Evolutionary conservation across 164 flowering plant species (phyloP), one percentile per base, ranked within the genome.

Genomic region (Stephania yunnanensis): DNA sequence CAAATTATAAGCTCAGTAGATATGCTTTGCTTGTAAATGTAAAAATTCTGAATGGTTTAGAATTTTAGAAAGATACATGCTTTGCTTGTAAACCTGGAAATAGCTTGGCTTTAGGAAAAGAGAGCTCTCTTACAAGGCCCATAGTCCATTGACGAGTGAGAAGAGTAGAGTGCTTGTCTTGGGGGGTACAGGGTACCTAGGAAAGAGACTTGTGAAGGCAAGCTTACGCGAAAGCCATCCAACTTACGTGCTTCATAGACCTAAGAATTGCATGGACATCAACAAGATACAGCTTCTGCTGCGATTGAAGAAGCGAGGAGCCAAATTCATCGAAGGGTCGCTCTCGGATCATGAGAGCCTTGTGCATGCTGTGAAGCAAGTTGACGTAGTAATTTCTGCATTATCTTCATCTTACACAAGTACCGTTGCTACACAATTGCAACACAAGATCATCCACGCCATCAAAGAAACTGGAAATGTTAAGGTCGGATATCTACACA

Each of bases 381-480:
- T 85, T 11, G 89, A 90, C 68, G 88, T 87, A 10, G 93, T 90
- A 7, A 77, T 90, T n/a, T 87, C 84, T 12, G 83, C 91, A 7
- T 77, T 90, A 1, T 85, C 94, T 2, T 91, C 90, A 5, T 86
- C 81, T 13, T 86, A 88, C 45, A 8, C 13, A 48, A 12, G 53
- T 12, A 82, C 86, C 63, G 86, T 87, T 29, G 80, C 76, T 0
- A 75, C 87, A 17, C 76, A 84, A n/a, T 80, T 87, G 30, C 94
- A 90, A 71, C 89, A 85, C 78, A 87, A 84, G 77, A 87, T 90
- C 46, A 84, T 88, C 17, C 83, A 84, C 61, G 93, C 93, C 68
- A 89, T 89, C 68, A 87, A 78, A 25, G 89, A 88, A 71, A 90
- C 89, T 46, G 87, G 87, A 50, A 88, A 89, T 75, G 79, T 90